Percentiles rank a stretch among this genome's conserved stretches.
These are phyloP conservation scores for Cladobotryum mycophilum DNA, from an alignment of 2,329 filamentous ascomycete species.

Conservation along the genomic window DNA sequence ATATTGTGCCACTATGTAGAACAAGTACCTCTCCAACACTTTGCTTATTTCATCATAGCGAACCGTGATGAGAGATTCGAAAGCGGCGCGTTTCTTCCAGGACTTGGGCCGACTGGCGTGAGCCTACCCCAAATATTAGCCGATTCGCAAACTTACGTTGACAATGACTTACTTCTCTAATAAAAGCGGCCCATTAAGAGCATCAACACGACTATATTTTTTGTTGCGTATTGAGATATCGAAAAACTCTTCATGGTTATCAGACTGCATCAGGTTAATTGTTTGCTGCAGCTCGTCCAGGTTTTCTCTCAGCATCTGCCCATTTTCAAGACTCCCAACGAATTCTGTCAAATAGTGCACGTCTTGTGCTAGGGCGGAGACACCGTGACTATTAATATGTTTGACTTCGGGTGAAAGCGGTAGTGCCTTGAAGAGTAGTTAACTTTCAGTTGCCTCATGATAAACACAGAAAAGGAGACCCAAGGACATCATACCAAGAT, in stretches of 20 bases:
- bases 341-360: conserved; percentile 80
- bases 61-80: conserved; percentile 70
- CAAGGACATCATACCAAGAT: conserved; percentile 55
- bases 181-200: conserved; percentile 77
- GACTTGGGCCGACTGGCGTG: conserved; percentile 54
- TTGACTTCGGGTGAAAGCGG: conserved; percentile 74
- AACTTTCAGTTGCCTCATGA: neutral
- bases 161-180: conserved; percentile 71
- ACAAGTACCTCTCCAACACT: neutral
- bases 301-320: conserved; percentile 78
- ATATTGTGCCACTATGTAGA: no score
- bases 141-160: neutral
- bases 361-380: conserved; percentile 73
- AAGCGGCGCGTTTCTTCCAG: conserved; percentile 57
- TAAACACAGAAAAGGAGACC: neutral
- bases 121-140: conserved; percentile 43
- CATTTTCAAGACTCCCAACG: conserved; percentile 77
- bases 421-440: conserved; percentile 48
- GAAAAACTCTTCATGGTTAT: conserved; percentile 96
- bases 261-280: conserved; percentile 75
- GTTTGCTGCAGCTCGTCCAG: conserved; percentile 93
- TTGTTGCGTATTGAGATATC: conserved; percentile 84
- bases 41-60: conserved; percentile 46
- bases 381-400: conserved; percentile 81
- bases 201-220: conserved; percentile 90